Percentiles rank a stretch among this genome's conserved stretches.
phyloP scores from a whole-genome alignment of 1,139 yeast species.

The Meyerozyma guilliermondii region DNA sequence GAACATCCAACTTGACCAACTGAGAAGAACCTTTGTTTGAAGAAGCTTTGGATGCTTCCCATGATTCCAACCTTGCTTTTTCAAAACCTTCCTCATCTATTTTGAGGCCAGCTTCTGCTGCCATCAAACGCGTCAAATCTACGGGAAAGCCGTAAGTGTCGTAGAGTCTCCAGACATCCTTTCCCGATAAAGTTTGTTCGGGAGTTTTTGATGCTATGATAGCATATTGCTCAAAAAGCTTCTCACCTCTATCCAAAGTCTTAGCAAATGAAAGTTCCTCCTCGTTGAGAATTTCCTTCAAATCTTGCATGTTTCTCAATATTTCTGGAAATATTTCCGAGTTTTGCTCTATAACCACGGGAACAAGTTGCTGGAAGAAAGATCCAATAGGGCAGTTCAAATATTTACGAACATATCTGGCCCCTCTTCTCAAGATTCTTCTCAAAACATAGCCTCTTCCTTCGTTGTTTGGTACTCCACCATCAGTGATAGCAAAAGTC shows the following conservation, averaged over 20 bases:
- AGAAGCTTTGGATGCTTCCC: conserved; percentile 92
- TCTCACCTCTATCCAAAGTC: conserved; percentile 97
- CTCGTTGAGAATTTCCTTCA: conserved; percentile 88
- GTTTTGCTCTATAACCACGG: conserved; percentile 87
- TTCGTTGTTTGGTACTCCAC: conserved; percentile 98
- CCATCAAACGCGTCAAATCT: conserved; percentile 95
- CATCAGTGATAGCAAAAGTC: conserved; percentile 94
- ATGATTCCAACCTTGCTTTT: conserved; percentile 78
- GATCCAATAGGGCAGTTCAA: conserved; percentile 93
- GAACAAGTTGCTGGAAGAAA: conserved; percentile 88
- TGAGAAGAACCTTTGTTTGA: conserved; percentile 56
- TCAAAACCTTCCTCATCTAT: conserved; percentile 92
- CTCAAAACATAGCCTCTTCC: conserved; percentile 98
- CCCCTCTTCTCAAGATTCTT: conserved; percentile 96
- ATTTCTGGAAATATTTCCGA: conserved; percentile 89
- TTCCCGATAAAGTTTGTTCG: conserved; percentile 77
- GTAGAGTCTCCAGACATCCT: conserved; percentile 96
- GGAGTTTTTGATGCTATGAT: conserved; percentile 72
- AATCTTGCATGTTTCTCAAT: conserved; percentile 60
- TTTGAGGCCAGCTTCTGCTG: conserved; percentile 93
- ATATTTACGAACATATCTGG: conserved; percentile 94
- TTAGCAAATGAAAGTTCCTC: conserved; percentile 94
- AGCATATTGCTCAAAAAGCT: conserved; percentile 90
- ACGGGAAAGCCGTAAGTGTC: conserved; percentile 99
- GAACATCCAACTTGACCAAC: conserved; percentile 81